Conservation (phyloP, 1,139 yeast species). For the Schwanniomyces etchellsii region DNA sequence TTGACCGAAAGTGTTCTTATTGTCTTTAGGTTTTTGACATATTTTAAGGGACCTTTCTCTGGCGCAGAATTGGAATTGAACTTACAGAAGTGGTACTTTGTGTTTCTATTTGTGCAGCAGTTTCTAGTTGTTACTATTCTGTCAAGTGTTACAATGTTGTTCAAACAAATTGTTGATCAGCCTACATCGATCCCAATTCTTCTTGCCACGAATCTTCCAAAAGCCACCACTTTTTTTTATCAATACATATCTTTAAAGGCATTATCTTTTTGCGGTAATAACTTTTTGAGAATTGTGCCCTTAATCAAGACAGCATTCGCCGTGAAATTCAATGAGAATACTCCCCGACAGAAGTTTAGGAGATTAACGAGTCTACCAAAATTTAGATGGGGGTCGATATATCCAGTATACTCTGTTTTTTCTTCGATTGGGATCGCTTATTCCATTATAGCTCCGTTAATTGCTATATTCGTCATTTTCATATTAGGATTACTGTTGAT, state of each 20-base stretch:
- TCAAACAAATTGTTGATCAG: constrained; percentile 58
- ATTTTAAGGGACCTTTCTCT: constrained; percentile 46
- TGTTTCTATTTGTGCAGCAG: constrained; percentile 71
- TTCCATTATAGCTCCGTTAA: constrained; percentile 72
- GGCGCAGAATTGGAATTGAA: constrained; percentile 54
- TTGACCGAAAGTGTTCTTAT: constrained; percentile 52
- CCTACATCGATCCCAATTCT: constrained; percentile 70
- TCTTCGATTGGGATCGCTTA: constrained; percentile 75
- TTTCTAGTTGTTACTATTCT: constrained; percentile 82
- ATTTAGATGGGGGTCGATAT: constrained; percentile 71
- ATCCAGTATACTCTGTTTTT: constrained; percentile 70
- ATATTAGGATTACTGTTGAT: constrained; percentile 52
- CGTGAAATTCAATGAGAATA: constrained; percentile 34
- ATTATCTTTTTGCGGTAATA: constrained; percentile 64
- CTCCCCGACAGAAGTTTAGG: constrained; percentile 55
- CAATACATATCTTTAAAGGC: constrained; percentile 72
- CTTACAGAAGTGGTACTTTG: constrained; percentile 64
- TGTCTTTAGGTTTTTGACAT: constrained; percentile 44
- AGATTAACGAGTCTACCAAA: constrained; percentile 39
- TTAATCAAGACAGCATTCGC: constrained; percentile 35
- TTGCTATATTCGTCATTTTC: constrained; percentile 56
- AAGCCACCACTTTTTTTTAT: constrained; percentile 76
- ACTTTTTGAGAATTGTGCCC: constrained; percentile 50
- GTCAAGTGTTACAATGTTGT: constrained; percentile 67
- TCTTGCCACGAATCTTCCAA: constrained; percentile 71